Percentiles rank a stretch among this genome's conserved stretches.
These are phyloP conservation scores for Pleomassaria siparia DNA, from an alignment of 2,329 filamentous ascomycete species.

Conservation along the genomic window DNA sequence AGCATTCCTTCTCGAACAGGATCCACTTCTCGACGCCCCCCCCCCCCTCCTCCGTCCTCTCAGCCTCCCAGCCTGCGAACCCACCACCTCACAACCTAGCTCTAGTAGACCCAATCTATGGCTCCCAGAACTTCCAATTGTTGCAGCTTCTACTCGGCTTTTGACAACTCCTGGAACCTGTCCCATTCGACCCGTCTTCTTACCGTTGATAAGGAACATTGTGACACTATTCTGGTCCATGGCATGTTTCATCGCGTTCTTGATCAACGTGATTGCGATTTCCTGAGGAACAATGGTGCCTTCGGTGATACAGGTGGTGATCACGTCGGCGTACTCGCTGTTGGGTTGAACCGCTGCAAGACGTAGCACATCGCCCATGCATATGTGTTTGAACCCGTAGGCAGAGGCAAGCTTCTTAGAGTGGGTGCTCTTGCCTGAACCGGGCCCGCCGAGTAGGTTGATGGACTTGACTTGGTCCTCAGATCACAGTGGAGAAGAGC, in stretches of 20 bases:
- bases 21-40: not conserved
- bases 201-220: conserved; percentile 72
- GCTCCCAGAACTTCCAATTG: not conserved
- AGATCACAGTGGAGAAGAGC: conserved; percentile 76
- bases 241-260: conserved; percentile 83
- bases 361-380: conserved; percentile 88
- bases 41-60: not conserved
- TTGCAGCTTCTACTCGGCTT: not conserved
- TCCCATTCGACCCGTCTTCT: not conserved
- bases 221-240: conserved; percentile 62
- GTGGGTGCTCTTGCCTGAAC: conserved; percentile 95
- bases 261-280: conserved; percentile 88
- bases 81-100: not conserved
- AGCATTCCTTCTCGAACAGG: not conserved
- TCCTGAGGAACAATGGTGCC: conserved; percentile 99
- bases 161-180: not conserved
- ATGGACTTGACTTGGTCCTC: conserved; percentile 80
- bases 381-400: conserved; percentile 91
- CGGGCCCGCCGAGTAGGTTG: conserved; percentile 94
- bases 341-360: conserved; percentile 88
- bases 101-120: not conserved
- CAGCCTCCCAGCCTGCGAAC: not conserved
- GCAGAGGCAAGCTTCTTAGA: conserved; percentile 83
- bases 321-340: conserved; percentile 88
- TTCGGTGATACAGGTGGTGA: conserved; percentile 90